Percentiles rank a stretch among this genome's conserved stretches.
Evolutionary conservation across 495 filamentous ascomycete species (phyloP).

Genomic region (Pseudomonodictys pantanalensis): DNA sequence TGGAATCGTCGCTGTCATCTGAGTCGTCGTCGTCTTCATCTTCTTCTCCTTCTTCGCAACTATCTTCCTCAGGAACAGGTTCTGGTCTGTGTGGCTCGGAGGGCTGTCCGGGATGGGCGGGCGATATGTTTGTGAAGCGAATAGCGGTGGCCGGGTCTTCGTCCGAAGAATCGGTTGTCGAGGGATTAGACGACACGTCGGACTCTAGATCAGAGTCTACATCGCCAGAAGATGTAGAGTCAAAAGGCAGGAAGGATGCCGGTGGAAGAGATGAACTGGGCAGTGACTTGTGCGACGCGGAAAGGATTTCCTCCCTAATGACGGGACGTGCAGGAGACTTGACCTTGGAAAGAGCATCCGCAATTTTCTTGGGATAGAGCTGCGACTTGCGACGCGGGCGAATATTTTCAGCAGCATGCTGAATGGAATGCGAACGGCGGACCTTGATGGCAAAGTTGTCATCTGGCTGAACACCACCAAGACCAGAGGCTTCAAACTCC

Average conservation of each 20-base stretch:
- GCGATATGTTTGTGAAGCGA: constrained; percentile 15
- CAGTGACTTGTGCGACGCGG: constrained; percentile 26
- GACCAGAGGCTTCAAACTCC: constrained; percentile 59
- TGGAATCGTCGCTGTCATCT: constrained; percentile 22
- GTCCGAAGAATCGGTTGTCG: constrained; percentile 1
- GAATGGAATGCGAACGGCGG: constrained; percentile 45
- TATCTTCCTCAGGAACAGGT: not conserved
- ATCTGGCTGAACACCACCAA: constrained; percentile 62
- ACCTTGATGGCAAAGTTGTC: constrained; percentile 66
- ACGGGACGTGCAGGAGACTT: not conserved
- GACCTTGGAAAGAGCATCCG: constrained; percentile 15
- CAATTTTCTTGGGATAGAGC: constrained; percentile 15
- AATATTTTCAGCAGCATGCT: not conserved
- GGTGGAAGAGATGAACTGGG: constrained; percentile 40
- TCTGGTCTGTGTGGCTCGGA: not conserved
- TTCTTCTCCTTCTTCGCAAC: not conserved
- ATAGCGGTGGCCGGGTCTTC: constrained; percentile 6
- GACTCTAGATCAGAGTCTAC: constrained; percentile 27
- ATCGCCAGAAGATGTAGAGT: constrained; percentile 36
- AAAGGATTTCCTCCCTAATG: constrained; percentile 34
- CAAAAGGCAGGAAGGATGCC: constrained; percentile 34
- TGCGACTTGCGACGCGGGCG: not conserved
- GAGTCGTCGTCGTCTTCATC: constrained; percentile 2
- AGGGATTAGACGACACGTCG: constrained; percentile 25
- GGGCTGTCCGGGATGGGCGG: not conserved